A percentile compares a stretch with the other conserved stretches of the same genome.
These are phyloP conservation scores for Nicotiana attenuata DNA, from an alignment of 257 asterid genomes.

Conservation along the genomic window DNA sequence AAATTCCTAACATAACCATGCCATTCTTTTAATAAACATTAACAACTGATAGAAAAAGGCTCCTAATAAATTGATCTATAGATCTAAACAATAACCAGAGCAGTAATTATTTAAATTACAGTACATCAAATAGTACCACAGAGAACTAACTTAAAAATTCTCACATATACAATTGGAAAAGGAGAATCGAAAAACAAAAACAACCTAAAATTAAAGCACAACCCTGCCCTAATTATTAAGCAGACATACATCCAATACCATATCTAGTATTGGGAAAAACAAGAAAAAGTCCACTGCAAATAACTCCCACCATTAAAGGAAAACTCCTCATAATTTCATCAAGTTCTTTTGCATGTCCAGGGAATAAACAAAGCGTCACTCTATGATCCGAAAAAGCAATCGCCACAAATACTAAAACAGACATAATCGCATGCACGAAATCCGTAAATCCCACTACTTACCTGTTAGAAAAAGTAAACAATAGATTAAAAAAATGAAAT, in stretches of 20 bases:
- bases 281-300: slow-evolving; percentile 80
- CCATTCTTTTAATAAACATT: too few relatives aligned
- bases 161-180: background rate
- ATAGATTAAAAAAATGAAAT: background rate
- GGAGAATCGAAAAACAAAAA: background rate
- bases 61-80: too few relatives aligned
- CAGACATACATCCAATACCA: slow-evolving; percentile 75
- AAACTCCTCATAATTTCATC: slow-evolving; percentile 88
- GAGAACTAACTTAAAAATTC: background rate
- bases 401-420: slow-evolving; percentile 66
- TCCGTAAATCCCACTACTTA: slow-evolving; percentile 60
- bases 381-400: slow-evolving; percentile 81
- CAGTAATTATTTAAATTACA: background rate
- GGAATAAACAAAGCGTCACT: slow-evolving; percentile 71
- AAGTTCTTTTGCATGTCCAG: slow-evolving; percentile 68
- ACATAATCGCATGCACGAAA: slow-evolving; percentile 82
- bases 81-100: background rate
- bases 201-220: background rate
- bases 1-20: too few relatives aligned
- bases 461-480: background rate
- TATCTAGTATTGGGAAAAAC: slow-evolving; percentile 82
- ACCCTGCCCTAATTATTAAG: slow-evolving; percentile 11
- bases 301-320: slow-evolving; percentile 79
- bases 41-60: too few relatives aligned
- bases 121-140: background rate